These are phyloP conservation scores for Hamigera avellanea DNA, from an alignment of 495 filamentous ascomycete genomes.

Conservation along the genomic window DNA sequence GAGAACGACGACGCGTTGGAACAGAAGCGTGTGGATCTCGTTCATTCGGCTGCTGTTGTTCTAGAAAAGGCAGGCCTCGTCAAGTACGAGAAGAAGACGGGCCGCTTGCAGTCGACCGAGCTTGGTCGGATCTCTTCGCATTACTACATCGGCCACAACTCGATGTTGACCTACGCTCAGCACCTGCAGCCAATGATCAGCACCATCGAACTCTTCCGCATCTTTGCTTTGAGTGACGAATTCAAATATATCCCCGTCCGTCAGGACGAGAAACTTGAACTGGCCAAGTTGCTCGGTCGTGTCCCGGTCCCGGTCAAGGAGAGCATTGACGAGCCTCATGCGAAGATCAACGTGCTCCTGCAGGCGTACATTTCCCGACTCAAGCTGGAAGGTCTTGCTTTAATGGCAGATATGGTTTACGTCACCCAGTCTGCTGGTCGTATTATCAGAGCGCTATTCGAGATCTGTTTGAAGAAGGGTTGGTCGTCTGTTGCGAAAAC, in stretches of 20 bases:
- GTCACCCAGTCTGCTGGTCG: constrained; percentile 96
- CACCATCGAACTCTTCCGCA: constrained; percentile 87
- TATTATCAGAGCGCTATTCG: constrained; percentile 91
- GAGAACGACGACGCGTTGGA: constrained; percentile 84
- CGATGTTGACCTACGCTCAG: constrained; percentile 93
- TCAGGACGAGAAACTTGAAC: constrained; percentile 93
- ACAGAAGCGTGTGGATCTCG: constrained; percentile 90
- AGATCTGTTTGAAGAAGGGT: constrained; percentile 90
- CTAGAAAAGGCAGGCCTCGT: constrained; percentile 79
- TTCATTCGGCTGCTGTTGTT: constrained; percentile 84
- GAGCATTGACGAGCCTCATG: constrained; percentile 89
- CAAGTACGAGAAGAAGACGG: constrained; percentile 92
- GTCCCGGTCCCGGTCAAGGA: constrained; percentile 97
- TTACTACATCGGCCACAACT: constrained; percentile 94
- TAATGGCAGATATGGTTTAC: constrained; percentile 99
- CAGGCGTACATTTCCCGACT: constrained; percentile 95
- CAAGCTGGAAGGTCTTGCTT: constrained; percentile 81
- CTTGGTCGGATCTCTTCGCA: constrained; percentile 92
- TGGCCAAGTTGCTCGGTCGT: constrained; percentile 78
- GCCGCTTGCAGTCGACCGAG: constrained; percentile 81
- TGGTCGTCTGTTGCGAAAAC: constrained; percentile 92
- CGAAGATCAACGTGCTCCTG: constrained; percentile 97
- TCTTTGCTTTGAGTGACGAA: constrained; percentile 95
- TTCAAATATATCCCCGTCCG: constrained; percentile 99
- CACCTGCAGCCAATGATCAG: constrained; percentile 88